Conservation (phyloP, 176 grass and related monocot genomes). For the Aegilops speltoides region DNA sequence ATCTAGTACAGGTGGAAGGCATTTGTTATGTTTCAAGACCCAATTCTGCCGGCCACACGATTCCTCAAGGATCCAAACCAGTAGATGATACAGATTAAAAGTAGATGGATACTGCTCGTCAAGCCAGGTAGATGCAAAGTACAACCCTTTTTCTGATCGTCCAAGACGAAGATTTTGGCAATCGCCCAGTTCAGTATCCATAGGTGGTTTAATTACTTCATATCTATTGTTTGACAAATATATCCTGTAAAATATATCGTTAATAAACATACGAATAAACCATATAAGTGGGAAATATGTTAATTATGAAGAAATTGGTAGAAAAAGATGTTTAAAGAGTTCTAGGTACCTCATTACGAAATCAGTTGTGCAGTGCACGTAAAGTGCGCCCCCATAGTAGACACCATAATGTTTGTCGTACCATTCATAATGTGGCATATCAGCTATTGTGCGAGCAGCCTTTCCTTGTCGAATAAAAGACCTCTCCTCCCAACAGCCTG, state of each 20-base stretch:
- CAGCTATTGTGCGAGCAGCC: neutral
- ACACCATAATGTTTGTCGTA: neutral
- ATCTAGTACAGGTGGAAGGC: neutral
- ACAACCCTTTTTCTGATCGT: neutral
- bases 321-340: neutral
- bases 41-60: neutral
- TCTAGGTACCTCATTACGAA: neutral
- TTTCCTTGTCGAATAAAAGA: neutral
- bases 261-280: neutral
- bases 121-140: neutral
- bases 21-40: neutral
- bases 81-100: neutral
- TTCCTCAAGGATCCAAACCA: neutral
- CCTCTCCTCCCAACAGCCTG: neutral
- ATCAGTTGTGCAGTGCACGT: neutral
- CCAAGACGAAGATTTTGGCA: neutral
- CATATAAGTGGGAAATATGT: neutral
- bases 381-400: neutral
- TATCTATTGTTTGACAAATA: neutral
- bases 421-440: neutral
- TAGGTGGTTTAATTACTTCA: neutral
- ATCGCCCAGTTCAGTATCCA: neutral
- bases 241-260: neutral
- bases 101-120: too few relatives aligned
- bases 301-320: neutral